Base-by-base conservation (phyloP, 1,139 yeast species). In the Zygoascus sp. region DNA sequence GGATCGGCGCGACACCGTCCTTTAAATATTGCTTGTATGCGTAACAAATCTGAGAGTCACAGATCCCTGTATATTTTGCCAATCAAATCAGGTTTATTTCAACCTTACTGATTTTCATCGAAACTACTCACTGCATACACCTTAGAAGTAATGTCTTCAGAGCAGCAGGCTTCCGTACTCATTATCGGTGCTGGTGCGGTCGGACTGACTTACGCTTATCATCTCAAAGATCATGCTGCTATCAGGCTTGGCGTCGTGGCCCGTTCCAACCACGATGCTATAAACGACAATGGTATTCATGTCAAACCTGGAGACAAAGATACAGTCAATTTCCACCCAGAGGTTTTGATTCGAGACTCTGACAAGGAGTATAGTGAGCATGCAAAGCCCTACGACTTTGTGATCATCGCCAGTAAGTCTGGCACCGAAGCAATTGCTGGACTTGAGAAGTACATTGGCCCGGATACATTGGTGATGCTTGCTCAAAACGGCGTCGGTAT, bases 401-500 rank as follows among this genome's bases (percentile, higher is more conserved):
- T 57, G 15, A 41, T 57, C 16, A 46, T 57, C 2, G 49, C 59
- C 7, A 55, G 56, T 38, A 50, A 52, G 2, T 50, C 53, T 2
- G 53, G 49, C 2, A 48, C 42, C 10, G 34, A 45, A 16, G 54
- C 57, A 0, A 38, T 57, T 21, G 21, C 34, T 13, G 54, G 53
- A 3, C 46, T 56, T 15, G 52, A 49, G 5, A 45, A 42, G 9
- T 55, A 48, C 36, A 45, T 53, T 35, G 51, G 52, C 2, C 50
- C 50, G 2, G 47, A 47, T 6, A 49, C 57, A 1, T 23, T 55
- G 34, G 34, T 57, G 11, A 11, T 57, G 5, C 36, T 57, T 37
- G 50, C 56, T 15, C 60, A 57, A 40, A 57, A 57, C 40, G 60
- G 60, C 13, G 49, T 57, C n/a, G 57, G 55, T 15, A 54, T 57